Evolutionary conservation across 1,284 basidiomycete genomes (phyloP).

Genomic region (Ustilago trichophora): DNA sequence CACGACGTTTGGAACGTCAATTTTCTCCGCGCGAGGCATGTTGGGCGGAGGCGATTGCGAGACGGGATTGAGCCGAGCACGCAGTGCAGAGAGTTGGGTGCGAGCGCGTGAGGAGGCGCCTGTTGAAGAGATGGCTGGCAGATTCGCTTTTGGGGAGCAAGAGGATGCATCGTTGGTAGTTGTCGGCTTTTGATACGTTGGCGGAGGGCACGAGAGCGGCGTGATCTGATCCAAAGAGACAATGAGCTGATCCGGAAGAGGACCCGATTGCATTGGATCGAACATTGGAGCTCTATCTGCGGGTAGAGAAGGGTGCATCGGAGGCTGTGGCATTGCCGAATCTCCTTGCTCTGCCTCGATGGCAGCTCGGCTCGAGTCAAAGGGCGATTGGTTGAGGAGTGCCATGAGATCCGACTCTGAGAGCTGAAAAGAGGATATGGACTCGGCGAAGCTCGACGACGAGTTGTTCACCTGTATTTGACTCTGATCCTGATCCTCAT

Average conservation of each 20-base stretch:
- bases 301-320: too few species aligned
- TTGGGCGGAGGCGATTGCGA: background rate
- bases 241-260: background rate
- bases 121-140: background rate
- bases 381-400: conserved; percentile 11
- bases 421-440: background rate
- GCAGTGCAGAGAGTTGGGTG: conserved; percentile 5
- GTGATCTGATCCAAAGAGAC: conserved; percentile 3
- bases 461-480: too few species aligned
- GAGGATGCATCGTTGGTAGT: background rate
- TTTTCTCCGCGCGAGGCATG: background rate
- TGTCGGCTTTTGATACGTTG: background rate
- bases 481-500: too few species aligned
- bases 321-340: too few species aligned
- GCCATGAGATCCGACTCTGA: conserved; percentile 12
- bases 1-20: background rate
- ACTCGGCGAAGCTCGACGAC: background rate
- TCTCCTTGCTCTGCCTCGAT: too few species aligned
- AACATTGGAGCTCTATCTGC: too few species aligned
- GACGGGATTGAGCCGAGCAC: conserved; percentile 2
- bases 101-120: background rate
- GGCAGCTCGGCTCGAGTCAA: conserved; percentile 14
- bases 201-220: background rate
- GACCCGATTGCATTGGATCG: background rate
- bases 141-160: background rate